phyloP scores from a whole-genome alignment of 2,329 filamentous ascomycete species.

The Parasarocladium wereldwijsianum region DNA sequence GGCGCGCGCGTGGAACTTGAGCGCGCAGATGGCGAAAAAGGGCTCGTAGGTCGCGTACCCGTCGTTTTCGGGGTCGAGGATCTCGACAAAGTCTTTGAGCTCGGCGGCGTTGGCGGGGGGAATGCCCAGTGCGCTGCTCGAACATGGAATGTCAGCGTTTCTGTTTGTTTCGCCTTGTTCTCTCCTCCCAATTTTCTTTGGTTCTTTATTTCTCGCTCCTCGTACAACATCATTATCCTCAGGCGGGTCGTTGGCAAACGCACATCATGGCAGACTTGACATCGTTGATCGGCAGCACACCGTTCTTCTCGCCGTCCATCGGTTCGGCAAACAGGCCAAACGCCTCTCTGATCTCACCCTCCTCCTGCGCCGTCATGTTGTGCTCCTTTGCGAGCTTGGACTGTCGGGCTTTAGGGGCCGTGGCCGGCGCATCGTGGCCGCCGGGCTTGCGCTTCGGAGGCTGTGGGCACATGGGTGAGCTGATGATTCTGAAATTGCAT shows the following conservation, averaged over 20 bases:
- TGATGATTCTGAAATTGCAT: no score
- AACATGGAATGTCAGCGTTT: neutral
- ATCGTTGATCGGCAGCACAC: conserved; percentile 52
- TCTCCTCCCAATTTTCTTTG: conserved; percentile 1
- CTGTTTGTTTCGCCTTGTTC: conserved; percentile 1
- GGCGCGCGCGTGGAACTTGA: conserved; percentile 58
- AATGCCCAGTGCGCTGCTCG: conserved; percentile 65
- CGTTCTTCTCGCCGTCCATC: conserved; percentile 56
- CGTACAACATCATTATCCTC: conserved; percentile 2
- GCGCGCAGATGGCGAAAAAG: conserved; percentile 77
- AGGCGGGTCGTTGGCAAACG: conserved; percentile 12
- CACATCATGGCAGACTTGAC: conserved; percentile 62
- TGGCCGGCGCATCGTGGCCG: conserved; percentile 11
- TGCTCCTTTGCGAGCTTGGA: conserved; percentile 90
- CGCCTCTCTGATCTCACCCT: conserved; percentile 81
- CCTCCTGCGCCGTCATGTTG: conserved; percentile 69
- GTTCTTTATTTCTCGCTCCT: conserved; percentile 1
- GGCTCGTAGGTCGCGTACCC: conserved; percentile 66
- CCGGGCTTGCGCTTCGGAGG: conserved; percentile 37
- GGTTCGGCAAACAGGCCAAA: conserved; percentile 69
- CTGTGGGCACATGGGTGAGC: conserved; percentile 18
- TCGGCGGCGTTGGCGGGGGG: conserved; percentile 49
- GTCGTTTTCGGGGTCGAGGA: conserved; percentile 69
- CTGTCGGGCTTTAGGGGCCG: conserved; percentile 36
- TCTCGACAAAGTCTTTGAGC: conserved; percentile 59